Evolutionary conservation across 495 filamentous ascomycete genomes (phyloP).

Genomic region (Neurospora pannonica): DNA sequence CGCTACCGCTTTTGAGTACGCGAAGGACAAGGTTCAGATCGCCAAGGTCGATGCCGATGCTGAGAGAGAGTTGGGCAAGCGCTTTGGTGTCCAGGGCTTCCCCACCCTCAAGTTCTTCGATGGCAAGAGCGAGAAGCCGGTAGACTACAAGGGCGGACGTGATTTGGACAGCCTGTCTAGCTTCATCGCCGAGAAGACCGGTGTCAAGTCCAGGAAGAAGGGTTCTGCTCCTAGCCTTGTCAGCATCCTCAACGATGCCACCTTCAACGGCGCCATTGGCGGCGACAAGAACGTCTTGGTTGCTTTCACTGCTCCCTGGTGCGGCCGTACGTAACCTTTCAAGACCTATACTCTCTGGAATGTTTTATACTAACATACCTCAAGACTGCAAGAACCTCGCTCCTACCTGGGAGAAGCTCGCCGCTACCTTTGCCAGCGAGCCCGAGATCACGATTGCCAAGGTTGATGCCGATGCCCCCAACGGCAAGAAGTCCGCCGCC

Average conservation of each 20-base stretch:
- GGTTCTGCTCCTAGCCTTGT: constrained; percentile 59
- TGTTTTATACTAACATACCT: constrained; percentile 17
- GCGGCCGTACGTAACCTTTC: constrained; percentile 67
- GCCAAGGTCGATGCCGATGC: constrained; percentile 92
- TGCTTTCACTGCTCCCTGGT: constrained; percentile 95
- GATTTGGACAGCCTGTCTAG: constrained; percentile 76
- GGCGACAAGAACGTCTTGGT: constrained; percentile 85
- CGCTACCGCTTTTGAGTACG: constrained; percentile 58
- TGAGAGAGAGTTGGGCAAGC: constrained; percentile 70
- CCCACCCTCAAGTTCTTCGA: constrained; percentile 98
- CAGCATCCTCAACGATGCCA: constrained; percentile 65
- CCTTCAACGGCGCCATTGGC: constrained; percentile 71
- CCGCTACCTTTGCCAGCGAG: constrained; percentile 72
- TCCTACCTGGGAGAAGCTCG: constrained; percentile 81
- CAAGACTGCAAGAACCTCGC: constrained; percentile 94
- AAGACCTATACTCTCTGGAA: not conserved
- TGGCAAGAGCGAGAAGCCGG: constrained; percentile 82
- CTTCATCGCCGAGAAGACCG: constrained; percentile 86
- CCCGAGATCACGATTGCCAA: constrained; percentile 77
- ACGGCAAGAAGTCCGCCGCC: constrained; percentile 64
- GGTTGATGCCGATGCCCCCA: constrained; percentile 84
- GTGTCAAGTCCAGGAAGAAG: constrained; percentile 65
- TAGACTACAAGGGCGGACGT: constrained; percentile 76
- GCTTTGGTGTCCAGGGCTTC: constrained; percentile 87
- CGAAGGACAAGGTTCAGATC: constrained; percentile 76